Evolutionary conservation across 2,329 filamentous ascomycete species (phyloP).

Genomic region (Venturia aucupariae): DNA sequence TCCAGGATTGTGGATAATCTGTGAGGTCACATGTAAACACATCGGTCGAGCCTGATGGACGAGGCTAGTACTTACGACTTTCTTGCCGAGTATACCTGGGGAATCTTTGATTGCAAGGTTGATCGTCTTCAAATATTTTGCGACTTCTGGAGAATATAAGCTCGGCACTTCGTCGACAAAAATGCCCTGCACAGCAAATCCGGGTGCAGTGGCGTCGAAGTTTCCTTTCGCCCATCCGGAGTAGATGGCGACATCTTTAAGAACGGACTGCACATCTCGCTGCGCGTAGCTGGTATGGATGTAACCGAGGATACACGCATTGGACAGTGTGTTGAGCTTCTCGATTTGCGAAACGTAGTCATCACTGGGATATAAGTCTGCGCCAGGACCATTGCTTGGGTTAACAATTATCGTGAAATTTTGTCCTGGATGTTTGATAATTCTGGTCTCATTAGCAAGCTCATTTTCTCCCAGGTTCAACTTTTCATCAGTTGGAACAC

Average conservation of each 20-base stretch:
- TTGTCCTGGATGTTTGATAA: background rate
- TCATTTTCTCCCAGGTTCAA: background rate
- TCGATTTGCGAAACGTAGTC: background rate
- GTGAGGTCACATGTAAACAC: background rate
- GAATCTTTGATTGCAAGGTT: slow-evolving; percentile 7
- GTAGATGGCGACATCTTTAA: slow-evolving; percentile 6
- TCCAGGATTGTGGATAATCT: slow-evolving; percentile 9
- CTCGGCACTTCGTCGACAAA: slow-evolving; percentile 10
- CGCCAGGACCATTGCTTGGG: slow-evolving; percentile 7
- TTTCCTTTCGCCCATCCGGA: slow-evolving; percentile 6
- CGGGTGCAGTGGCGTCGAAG: background rate
- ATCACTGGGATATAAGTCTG: background rate
- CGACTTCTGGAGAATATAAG: background rate
- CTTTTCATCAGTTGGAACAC: background rate
- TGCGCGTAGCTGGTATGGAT: slow-evolving; percentile 2
- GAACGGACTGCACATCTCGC: background rate
- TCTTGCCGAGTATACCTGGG: slow-evolving; percentile 2
- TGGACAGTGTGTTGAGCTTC: background rate
- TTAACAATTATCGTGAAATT: slow-evolving; percentile 9
- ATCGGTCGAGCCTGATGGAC: background rate
- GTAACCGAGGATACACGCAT: slow-evolving; percentile 2
- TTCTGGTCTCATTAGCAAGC: background rate
- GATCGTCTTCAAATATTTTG: slow-evolving; percentile 2
- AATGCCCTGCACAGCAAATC: slow-evolving; percentile 8
- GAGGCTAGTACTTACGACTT: slow-evolving; percentile 4